Evolutionary conservation across 2,329 filamentous ascomycete species (phyloP).

Genomic region (Dactylellina sp.): DNA sequence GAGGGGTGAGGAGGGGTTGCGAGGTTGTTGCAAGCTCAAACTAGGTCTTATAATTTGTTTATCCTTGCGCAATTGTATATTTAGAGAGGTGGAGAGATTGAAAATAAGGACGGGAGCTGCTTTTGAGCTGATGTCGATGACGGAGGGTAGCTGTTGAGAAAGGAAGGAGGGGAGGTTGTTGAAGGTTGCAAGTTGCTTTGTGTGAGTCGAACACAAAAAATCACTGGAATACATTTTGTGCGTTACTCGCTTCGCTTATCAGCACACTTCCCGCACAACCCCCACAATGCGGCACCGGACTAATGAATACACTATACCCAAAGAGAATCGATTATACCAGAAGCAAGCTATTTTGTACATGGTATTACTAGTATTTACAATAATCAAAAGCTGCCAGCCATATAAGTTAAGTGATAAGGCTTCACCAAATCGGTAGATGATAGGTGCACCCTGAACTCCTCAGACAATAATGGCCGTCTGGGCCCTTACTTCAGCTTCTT

Average conservation of each 20-base stretch:
- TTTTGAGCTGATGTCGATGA: not conserved
- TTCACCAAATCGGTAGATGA: no score
- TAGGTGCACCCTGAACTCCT: no score
- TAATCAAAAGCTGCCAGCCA: not conserved
- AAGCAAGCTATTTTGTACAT: not conserved
- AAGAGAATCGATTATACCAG: no score
- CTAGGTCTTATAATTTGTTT: not conserved
- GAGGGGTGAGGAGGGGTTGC: conserved; percentile 8
- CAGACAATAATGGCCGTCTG: no score
- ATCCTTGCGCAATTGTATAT: not conserved
- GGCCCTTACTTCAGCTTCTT: not conserved
- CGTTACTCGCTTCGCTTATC: not conserved
- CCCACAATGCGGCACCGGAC: conserved; percentile 16
- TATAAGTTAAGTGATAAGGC: no score
- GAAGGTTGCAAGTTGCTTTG: not conserved
- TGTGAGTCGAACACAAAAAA: conserved; percentile 11
- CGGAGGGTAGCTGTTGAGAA: not conserved
- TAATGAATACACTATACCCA: no score
- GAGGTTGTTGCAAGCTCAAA: not conserved
- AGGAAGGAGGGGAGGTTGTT: not conserved
- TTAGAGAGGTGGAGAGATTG: not conserved
- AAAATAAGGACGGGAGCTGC: not conserved
- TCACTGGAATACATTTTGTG: not conserved
- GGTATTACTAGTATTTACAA: conserved; percentile 24
- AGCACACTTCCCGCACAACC: not conserved